Evolutionary conservation across 208 protist genomes (phyloP).

Genomic region (Willaertia magna): DNA sequence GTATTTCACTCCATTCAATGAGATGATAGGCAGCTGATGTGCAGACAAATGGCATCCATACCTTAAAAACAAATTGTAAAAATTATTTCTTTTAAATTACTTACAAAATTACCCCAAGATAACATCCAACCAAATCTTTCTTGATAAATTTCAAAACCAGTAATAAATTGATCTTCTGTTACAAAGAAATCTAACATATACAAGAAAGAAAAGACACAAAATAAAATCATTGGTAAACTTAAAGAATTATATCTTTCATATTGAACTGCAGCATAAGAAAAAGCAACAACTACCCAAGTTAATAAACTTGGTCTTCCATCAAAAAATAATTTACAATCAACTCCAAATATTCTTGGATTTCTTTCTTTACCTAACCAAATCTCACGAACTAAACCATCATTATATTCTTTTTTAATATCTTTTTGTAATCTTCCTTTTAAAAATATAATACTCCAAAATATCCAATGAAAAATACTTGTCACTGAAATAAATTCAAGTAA

Average conservation of each 20-base stretch:
- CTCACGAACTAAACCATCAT: not conserved
- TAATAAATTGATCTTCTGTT: not conserved
- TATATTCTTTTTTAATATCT: not conserved
- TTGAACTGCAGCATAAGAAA: not conserved
- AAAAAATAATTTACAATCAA: not conserved
- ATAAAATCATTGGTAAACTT: not conserved
- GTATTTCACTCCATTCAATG: not conserved
- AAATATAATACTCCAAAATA: not conserved
- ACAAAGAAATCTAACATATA: not conserved
- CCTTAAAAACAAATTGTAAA: not conserved
- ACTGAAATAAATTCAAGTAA: not conserved
- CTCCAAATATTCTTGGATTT: not conserved
- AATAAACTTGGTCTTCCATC: not conserved
- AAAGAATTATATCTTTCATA: not conserved
- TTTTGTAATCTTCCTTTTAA: not conserved
- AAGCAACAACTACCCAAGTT: not conserved
- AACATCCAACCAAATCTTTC: constrained; percentile 1
- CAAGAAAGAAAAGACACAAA: not conserved
- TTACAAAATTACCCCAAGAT: not conserved
- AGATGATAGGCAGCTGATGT: not conserved
- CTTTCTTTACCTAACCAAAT: not conserved
- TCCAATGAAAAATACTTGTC: not conserved
- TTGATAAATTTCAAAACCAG: not conserved
- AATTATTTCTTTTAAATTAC: not conserved
- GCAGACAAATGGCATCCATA: not conserved